Evolutionary conservation across 1,139 yeast species (phyloP).

Genomic region (Protomyces pachydermus): DNA sequence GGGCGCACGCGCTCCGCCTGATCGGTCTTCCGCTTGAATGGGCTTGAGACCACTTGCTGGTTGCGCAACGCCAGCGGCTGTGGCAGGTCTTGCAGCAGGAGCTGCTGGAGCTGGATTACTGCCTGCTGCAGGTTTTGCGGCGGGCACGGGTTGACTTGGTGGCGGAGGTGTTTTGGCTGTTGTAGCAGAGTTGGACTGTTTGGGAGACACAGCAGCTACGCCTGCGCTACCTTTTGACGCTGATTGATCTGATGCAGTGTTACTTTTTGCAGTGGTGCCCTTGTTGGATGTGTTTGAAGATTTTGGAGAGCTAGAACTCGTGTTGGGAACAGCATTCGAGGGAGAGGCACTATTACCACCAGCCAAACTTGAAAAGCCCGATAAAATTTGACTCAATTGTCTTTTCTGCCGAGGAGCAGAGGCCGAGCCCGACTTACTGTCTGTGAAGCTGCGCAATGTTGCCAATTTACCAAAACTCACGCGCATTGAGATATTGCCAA

Average conservation of each 20-base stretch:
- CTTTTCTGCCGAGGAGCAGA: neutral
- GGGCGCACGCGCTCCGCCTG: neutral
- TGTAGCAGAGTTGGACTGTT: neutral
- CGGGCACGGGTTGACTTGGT: neutral
- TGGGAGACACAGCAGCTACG: neutral
- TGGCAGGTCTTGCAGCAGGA: neutral
- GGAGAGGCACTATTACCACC: neutral
- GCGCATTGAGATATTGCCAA: neutral
- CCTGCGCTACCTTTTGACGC: neutral
- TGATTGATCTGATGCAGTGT: neutral
- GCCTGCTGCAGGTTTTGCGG: neutral
- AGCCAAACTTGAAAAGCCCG: neutral
- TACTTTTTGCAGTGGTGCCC: neutral
- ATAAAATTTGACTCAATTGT: neutral
- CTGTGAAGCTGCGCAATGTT: neutral
- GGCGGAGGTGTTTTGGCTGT: neutral
- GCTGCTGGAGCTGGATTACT: neutral
- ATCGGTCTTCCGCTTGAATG: neutral
- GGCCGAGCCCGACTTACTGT: neutral
- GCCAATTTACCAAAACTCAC: neutral
- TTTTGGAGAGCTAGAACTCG: neutral
- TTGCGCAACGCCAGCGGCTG: neutral
- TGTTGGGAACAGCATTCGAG: neutral
- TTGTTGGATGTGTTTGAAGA: neutral
- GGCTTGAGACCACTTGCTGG: neutral